Evolutionary conservation across 2,329 filamentous ascomycete genomes (phyloP).

Genomic region (Verruconis gallopava): DNA sequence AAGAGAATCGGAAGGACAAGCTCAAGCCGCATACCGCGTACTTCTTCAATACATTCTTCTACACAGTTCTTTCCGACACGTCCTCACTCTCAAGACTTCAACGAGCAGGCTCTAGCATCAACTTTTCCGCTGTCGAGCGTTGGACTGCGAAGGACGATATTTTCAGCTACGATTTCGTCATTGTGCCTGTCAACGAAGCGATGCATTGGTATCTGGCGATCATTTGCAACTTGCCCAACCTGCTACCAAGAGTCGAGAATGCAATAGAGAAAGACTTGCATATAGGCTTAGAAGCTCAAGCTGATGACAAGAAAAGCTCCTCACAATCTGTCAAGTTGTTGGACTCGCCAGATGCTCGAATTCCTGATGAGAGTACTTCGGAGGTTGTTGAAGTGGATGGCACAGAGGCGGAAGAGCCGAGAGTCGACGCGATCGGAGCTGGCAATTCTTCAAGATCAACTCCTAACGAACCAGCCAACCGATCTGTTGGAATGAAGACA

Average conservation of each 20-base stretch:
- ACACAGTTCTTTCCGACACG: constrained; percentile 39
- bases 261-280: constrained; percentile 3
- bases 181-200: constrained; percentile 82
- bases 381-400: background rate
- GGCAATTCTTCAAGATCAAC: background rate
- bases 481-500: background rate
- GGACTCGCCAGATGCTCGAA: no score
- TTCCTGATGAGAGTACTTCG: no score
- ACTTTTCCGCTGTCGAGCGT: constrained; percentile 70
- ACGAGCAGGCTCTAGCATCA: constrained; percentile 46
- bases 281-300: background rate
- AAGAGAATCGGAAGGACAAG: background rate
- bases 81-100: constrained; percentile 30
- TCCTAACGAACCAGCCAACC: background rate
- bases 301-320: background rate
- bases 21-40: constrained; percentile 48
- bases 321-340: background rate
- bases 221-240: constrained; percentile 71
- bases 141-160: constrained; percentile 85
- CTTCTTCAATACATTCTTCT: constrained; percentile 92
- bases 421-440: background rate
- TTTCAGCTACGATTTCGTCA: constrained; percentile 73
- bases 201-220: constrained; percentile 91
- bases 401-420: background rate
- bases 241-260: constrained; percentile 27